These are phyloP conservation scores for Ceratobasidium sp. DNA, from an alignment of 1,284 basidiomycete genomes.

Conservation along the genomic window DNA sequence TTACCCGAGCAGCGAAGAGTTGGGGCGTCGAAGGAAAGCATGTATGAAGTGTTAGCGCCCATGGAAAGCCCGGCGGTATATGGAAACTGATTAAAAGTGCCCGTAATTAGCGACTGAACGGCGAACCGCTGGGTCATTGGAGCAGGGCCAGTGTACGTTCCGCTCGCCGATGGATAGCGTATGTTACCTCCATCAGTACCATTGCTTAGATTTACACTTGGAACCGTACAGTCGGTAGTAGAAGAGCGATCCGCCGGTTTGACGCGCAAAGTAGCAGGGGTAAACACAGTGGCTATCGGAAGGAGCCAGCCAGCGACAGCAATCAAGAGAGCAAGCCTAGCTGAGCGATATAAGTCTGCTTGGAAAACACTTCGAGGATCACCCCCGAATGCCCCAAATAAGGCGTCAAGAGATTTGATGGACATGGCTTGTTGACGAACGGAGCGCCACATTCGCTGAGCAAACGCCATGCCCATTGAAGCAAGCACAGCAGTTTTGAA, in stretches of 20 bases:
- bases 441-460: constrained; percentile 33
- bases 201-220: constrained; percentile 24
- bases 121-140: constrained; percentile 31
- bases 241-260: constrained; percentile 14
- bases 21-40: constrained; percentile 15
- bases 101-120: constrained; percentile 29
- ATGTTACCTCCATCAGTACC: constrained; percentile 21
- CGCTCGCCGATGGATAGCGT: constrained; percentile 9
- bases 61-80: not conserved
- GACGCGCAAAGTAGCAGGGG: constrained; percentile 40
- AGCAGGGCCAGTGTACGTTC: constrained; percentile 27
- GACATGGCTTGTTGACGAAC: constrained; percentile 17
- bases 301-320: constrained; percentile 32
- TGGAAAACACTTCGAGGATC: constrained; percentile 40
- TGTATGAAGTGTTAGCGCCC: constrained; percentile 15
- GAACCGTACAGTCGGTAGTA: constrained; percentile 4
- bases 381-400: constrained; percentile 35
- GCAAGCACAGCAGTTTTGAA: constrained; percentile 38
- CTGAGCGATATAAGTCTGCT: constrained; percentile 35
- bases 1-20: constrained; percentile 21
- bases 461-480: constrained; percentile 40
- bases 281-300: constrained; percentile 39
- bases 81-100: constrained; percentile 8
- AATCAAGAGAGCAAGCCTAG: constrained; percentile 33
- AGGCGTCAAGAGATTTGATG: constrained; percentile 29